A percentile compares a stretch with the other conserved stretches of the same genome.
Evolutionary conservation across 805 yeast genomes (phyloP).

Genomic region (Geotrichum ghanense): DNA sequence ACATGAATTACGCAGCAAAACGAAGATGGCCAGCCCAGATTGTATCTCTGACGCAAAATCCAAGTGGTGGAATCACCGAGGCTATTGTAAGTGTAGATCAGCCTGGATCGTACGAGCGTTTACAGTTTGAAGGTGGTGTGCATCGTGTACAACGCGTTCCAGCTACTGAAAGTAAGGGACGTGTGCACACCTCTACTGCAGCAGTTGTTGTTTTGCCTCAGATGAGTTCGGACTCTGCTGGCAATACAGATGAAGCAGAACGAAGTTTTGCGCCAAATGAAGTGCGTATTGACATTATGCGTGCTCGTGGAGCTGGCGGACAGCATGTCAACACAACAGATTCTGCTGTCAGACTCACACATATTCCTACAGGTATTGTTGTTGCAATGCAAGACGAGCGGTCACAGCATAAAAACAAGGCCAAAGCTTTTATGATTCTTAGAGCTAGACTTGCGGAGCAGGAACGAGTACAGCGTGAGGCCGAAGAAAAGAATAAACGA

Average conservation of each 20-base stretch:
- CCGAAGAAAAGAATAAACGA: conserved; percentile 53
- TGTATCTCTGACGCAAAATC: conserved; percentile 43
- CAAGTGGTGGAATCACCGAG: conserved; percentile 53
- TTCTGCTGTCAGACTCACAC: conserved; percentile 89
- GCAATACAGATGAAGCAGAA: conserved; percentile 41
- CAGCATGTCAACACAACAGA: conserved; percentile 97
- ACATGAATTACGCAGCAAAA: conserved; percentile 52
- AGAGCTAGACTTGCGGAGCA: conserved; percentile 76
- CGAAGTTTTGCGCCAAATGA: conserved; percentile 76
- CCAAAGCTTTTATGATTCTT: conserved; percentile 75
- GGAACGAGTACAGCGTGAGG: conserved; percentile 55
- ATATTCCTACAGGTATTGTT: conserved; percentile 79
- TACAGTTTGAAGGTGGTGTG: conserved; percentile 87
- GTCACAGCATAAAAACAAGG: conserved; percentile 89
- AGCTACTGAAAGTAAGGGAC: conserved; percentile 83
- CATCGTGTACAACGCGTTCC: conserved; percentile 95
- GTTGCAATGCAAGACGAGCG: conserved; percentile 91
- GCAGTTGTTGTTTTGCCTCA: conserved; percentile 92
- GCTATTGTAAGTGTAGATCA: conserved; percentile 67
- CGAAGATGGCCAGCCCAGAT: conserved; percentile 59
- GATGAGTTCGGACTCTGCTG: conserved; percentile 38
- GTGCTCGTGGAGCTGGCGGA: conserved; percentile 96
- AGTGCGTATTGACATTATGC: conserved; percentile 89
- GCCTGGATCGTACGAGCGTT: conserved; percentile 61
- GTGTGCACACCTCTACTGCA: conserved; percentile 92